These are phyloP conservation scores for Rhipidocladum racemiflorum DNA, from an alignment of 176 grass and related monocot genomes.

Conservation along the genomic window DNA sequence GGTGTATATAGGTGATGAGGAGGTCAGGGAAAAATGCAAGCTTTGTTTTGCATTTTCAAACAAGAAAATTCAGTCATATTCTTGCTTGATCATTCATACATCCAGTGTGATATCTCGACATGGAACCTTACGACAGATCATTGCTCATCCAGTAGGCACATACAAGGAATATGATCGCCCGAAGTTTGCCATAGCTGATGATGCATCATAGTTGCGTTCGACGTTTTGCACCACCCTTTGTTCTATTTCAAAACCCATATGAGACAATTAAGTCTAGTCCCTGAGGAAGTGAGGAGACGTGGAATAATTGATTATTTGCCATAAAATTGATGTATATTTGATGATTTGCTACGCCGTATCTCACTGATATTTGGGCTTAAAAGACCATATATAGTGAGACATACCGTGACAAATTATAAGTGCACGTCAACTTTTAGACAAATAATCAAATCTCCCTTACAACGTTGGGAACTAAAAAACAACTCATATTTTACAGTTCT, in stretches of 20 bases:
- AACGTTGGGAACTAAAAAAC: not conserved
- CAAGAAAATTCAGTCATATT: not conserved
- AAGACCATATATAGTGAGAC: no score
- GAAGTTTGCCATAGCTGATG: not conserved
- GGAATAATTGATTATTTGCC: no score
- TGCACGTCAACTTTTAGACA: no score
- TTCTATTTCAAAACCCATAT: not conserved
- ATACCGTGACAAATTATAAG: no score
- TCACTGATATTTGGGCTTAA: no score
- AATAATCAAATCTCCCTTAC: no score
- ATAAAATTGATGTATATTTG: no score
- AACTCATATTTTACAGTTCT: not conserved
- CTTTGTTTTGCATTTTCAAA: conserved; percentile 7
- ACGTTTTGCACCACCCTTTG: not conserved
- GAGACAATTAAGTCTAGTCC: not conserved
- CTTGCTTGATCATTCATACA: not conserved
- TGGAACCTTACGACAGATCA: not conserved
- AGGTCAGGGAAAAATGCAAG: not conserved
- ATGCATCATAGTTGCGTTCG: not conserved
- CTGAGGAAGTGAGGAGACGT: not conserved
- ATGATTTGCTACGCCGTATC: no score
- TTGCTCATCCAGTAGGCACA: not conserved
- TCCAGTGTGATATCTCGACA: not conserved
- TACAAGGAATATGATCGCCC: not conserved
- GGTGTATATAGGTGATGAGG: no score